Conservation (phyloP, 257 asterid genomes). For the Striga asiatica region DNA sequence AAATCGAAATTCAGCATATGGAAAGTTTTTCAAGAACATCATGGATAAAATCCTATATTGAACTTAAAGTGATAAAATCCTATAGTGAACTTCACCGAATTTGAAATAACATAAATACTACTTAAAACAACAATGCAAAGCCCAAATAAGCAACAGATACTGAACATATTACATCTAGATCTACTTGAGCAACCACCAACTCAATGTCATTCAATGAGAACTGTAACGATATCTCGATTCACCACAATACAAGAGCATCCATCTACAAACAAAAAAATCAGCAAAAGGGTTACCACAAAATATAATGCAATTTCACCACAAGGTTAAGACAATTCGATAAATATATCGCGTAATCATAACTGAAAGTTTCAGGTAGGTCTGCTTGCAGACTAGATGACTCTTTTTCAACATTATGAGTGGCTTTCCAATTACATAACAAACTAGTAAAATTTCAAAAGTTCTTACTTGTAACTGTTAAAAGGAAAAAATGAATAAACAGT, state of each 20-base stretch:
- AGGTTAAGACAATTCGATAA: slow-evolving; percentile 1
- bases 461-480: neutral
- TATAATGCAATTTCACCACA: neutral
- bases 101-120: neutral
- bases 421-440: neutral
- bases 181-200: slow-evolving; percentile 84
- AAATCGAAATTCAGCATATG: slow-evolving; percentile 10
- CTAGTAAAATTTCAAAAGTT: neutral
- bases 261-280: slow-evolving; percentile 40
- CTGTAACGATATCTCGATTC: slow-evolving; percentile 83
- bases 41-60: no score
- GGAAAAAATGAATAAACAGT: neutral
- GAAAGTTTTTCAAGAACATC: no score
- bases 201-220: slow-evolving; percentile 92
- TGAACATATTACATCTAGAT: slow-evolving; percentile 82
- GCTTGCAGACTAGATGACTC: no score
- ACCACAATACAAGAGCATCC: slow-evolving; percentile 91
- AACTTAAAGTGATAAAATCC: no score
- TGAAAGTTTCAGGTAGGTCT: neutral
- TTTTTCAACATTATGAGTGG: no score
- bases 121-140: neutral
- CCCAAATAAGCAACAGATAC: slow-evolving; percentile 6
- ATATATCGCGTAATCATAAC: neutral
- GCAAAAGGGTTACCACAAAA: slow-evolving; percentile 13
- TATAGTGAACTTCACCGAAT: no score